Percentiles rank a stretch among this genome's conserved stretches.
Evolutionary conservation across 1,284 basidiomycete species (phyloP).

Genomic region (Trametes sp.): DNA sequence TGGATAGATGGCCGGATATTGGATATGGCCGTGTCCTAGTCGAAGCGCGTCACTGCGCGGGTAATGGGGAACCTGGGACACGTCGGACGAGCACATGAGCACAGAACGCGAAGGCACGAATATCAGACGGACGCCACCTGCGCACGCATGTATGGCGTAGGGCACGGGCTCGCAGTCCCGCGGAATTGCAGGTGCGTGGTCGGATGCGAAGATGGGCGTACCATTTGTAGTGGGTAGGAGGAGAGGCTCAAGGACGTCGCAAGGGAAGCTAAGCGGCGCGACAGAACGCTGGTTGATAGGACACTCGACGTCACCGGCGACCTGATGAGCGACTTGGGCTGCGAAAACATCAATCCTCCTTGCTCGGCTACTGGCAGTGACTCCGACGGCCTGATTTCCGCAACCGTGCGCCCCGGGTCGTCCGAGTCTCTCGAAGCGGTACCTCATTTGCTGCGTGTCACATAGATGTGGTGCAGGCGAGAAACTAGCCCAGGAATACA

Average conservation of each 20-base stretch:
- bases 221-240: neutral
- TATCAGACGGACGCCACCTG: slow-evolving; percentile 12
- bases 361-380: slow-evolving; percentile 11
- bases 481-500: slow-evolving; percentile 1
- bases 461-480: neutral
- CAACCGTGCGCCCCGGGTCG: neutral
- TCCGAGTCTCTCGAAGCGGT: neutral
- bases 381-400: neutral
- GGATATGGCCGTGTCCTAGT: slow-evolving; percentile 20
- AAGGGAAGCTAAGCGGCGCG: neutral
- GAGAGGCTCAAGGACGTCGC: neutral
- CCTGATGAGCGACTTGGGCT: slow-evolving; percentile 13
- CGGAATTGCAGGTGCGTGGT: slow-evolving; percentile 12
- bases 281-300: slow-evolving; percentile 7
- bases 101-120: slow-evolving; percentile 13
- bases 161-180: slow-evolving; percentile 5
- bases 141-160: neutral
- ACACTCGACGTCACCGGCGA: slow-evolving; percentile 20
- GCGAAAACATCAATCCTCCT: slow-evolving; percentile 13
- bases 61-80: neutral
- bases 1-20: slow-evolving; percentile 11
- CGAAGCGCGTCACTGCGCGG: slow-evolving; percentile 7
- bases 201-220: slow-evolving; percentile 12
- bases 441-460: neutral
- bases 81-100: slow-evolving; percentile 9